Percentiles rank a stretch among this genome's conserved stretches.
Conservation (phyloP, 2,329 filamentous ascomycete species). For the Trichoderma aggressivum region DNA sequence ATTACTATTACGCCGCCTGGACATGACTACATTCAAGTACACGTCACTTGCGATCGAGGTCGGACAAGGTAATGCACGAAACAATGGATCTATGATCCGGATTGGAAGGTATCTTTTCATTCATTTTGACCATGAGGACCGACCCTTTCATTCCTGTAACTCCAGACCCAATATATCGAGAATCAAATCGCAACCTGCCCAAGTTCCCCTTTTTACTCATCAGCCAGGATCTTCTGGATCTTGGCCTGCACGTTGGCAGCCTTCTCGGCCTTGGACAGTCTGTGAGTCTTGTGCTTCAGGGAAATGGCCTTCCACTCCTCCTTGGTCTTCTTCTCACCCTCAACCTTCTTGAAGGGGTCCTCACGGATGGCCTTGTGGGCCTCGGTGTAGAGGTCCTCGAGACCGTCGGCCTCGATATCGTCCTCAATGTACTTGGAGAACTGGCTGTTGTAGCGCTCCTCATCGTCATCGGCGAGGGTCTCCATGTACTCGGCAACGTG, state of each 20-base stretch:
- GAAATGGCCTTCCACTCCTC: constrained; percentile 95
- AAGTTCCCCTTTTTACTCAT: constrained; percentile 37
- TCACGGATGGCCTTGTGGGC: constrained; percentile 96
- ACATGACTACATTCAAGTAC: neutral
- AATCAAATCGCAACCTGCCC: constrained; percentile 25
- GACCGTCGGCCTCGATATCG: constrained; percentile 90
- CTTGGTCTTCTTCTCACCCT: constrained; percentile 86
- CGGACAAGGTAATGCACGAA: neutral
- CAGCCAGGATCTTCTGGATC: constrained; percentile 75
- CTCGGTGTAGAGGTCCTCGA: constrained; percentile 94
- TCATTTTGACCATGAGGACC: constrained; percentile 35
- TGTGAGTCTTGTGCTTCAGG: constrained; percentile 76
- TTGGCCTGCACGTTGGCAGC: constrained; percentile 79
- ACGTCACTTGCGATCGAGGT: neutral
- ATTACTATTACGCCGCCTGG: neutral
- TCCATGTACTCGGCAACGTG: constrained; percentile 99
- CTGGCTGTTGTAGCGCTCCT: constrained; percentile 99
- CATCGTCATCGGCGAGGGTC: constrained; percentile 97
- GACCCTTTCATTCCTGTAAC: constrained; percentile 37
- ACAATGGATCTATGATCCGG: constrained; percentile 25
- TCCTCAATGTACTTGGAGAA: constrained; percentile 98
- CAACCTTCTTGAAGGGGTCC: constrained; percentile 95
- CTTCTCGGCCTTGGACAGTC: constrained; percentile 82
- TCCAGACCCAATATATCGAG: constrained; percentile 35
- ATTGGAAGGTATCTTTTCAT: constrained; percentile 36